Base-by-base conservation (phyloP, 257 asterid species). In the Petunia secreta region DNA sequence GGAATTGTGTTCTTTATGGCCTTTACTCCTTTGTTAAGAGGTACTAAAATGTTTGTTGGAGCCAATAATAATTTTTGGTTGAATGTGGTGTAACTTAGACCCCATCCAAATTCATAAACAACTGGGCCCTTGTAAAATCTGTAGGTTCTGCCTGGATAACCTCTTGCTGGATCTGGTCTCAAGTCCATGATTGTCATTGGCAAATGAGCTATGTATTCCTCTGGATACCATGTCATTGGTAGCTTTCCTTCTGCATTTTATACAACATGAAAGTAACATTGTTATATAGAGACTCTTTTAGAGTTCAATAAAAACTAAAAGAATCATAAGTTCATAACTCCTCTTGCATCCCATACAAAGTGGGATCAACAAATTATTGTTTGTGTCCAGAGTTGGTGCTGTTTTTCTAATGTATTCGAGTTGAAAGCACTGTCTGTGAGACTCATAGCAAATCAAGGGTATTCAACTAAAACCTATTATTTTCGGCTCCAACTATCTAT, bases 221-320 rank as follows among this genome's bases (percentile, higher is more conserved):
- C 91, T 60, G 97, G 97, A 58, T 93, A 93, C 98, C 98, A 93
- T 75, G 98, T 92, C 91, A 87, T 90, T 0, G 98, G 97, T 81
- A 94, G 88, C 75, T 85, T 94, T 2, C 96, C 98, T 10, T 95
- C 98, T 25, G 25, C 25, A 25, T 25, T 25, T 25, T 25, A 25
- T 25, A 25, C 25, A 25, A 25, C 25, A 25, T 25, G 25, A 25
- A 25, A 25, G 25, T 25, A 25, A 25, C 25, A 25, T 25, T 25
- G 25, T 25, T 25, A 25, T 25, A 25, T 25, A 25, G 25, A 25
- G 25, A 25, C 25, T 25, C 25, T 25, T 25, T 25, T 25, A 25
- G 25, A 25, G 25, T 25, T 25, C 25, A 25, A 25, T 25, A 25
- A 25, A 25, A 25, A 25, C 25, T 25, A 25, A 25, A 25, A 25